Evolutionary conservation across 306 rosid species (phyloP), one percentile per base, ranked within the genome.

Genomic region (Quercus gilva): DNA sequence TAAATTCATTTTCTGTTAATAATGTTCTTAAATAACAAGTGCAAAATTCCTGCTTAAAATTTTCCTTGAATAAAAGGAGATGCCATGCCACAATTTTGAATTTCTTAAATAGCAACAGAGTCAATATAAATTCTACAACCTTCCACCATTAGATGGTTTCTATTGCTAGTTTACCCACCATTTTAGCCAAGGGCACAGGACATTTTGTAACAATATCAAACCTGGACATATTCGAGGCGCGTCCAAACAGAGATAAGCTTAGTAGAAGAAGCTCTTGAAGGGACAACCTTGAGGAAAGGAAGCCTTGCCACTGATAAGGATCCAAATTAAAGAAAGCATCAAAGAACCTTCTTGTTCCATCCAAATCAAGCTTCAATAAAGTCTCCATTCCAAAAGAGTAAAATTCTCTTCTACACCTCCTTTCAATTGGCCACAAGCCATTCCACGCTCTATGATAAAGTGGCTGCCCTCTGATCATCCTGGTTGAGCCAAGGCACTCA

Each of bases 351-450:
- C 91, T 88, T 7, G 80, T 83, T 31, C 97, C 97, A 37, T 92
- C 64, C 91, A 92, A 81, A 76, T 94, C 94, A 84, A 94, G 93
- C 83, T 82, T 92, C 91, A 94, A 81, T 64, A 92, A 45, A 33
- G 92, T 94, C 87, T 94, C 98, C 97, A 92, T 92, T 55, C 97
- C 98, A 75, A 92, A 94, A 76, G 85, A 77, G 76, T 94, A 94
- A 64, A 86, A 94, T 67, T 94, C 90, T 86, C 97, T 85, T 0
- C 1, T 74, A 37, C 64, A 14, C 73, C 89, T 88, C 71, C 83
- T 87, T 83, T 92, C 97, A 73, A 80, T 43, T 53, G 97, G 91
- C 98, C 98, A 94, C 86, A 89, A 43, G 6, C 93, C 91, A 72
- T 82, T 85, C 97, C 98, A 94, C 56, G 84, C 91, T 76, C 69